Conservation (phyloP, 345 rosid genomes). For the Anastatica hierochuntica region DNA sequence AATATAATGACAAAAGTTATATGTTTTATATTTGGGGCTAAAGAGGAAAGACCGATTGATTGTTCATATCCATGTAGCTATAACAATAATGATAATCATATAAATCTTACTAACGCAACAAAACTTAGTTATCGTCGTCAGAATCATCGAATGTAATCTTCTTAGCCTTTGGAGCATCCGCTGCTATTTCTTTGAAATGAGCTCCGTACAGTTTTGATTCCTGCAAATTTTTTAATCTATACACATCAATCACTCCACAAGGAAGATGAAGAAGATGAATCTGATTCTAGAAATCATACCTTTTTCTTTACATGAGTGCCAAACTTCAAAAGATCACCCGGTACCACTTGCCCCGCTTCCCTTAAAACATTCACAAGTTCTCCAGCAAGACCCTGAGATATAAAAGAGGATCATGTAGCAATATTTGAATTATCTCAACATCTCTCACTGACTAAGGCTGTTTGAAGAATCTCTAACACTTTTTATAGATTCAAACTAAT, state of each 20-base stretch:
- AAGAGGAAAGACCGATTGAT: too few relatives aligned
- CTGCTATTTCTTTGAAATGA: constrained; percentile 79
- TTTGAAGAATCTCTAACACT: background rate
- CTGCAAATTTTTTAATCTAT: constrained; percentile 25
- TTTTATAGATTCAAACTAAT: background rate
- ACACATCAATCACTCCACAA: constrained; percentile 7
- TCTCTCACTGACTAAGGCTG: too few relatives aligned
- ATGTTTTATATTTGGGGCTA: too few relatives aligned
- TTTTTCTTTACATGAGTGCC: constrained; percentile 96
- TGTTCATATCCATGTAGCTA: background rate
- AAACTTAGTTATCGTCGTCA: constrained; percentile 55
- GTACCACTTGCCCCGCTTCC: constrained; percentile 88
- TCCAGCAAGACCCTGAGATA: constrained; percentile 71
- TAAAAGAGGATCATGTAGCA: background rate
- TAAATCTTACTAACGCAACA: background rate
- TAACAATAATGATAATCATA: background rate
- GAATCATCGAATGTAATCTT: constrained; percentile 63
- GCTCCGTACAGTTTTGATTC: constrained; percentile 95
- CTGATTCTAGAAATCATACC: constrained; percentile 26
- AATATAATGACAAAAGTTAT: too few relatives aligned
- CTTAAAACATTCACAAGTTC: constrained; percentile 89
- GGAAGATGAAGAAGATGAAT: background rate
- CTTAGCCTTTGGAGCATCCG: constrained; percentile 82
- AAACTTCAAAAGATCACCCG: constrained; percentile 68
- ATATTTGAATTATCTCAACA: background rate